Evolutionary conservation across 1,284 basidiomycete species (phyloP).

Genomic region (Rhodotorula glutinis): DNA sequence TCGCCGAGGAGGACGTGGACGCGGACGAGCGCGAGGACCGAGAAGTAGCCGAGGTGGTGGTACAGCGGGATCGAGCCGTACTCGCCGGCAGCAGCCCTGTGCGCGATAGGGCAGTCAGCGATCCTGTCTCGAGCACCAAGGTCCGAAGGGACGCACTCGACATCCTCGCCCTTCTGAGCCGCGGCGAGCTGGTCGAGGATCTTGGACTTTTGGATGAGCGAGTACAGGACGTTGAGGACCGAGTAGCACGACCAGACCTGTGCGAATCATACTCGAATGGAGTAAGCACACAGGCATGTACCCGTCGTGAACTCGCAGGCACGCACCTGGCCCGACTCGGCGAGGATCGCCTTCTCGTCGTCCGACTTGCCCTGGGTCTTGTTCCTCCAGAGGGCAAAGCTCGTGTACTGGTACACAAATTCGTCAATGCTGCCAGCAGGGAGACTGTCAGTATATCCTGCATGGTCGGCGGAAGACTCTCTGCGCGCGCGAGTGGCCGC

Average conservation of each 20-base stretch:
- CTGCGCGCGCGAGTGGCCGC: too few species aligned
- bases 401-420: conserved; percentile 98
- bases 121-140: conserved; percentile 29
- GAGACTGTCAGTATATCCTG: not conserved
- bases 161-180: conserved; percentile 76
- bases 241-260: conserved; percentile 96
- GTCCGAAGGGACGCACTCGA: conserved; percentile 58
- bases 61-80: conserved; percentile 87
- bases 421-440: conserved; percentile 66
- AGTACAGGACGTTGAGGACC: conserved; percentile 96
- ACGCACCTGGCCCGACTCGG: conserved; percentile 46
- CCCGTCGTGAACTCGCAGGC: conserved; percentile 1
- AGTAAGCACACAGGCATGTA: not conserved
- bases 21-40: conserved; percentile 87
- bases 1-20: conserved; percentile 95
- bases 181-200: conserved; percentile 91
- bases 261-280: not conserved
- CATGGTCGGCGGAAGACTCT: not conserved
- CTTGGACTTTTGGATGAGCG: conserved; percentile 92
- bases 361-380: conserved; percentile 81
- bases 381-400: conserved; percentile 87
- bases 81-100: conserved; percentile 73
- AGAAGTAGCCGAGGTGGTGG: conserved; percentile 96
- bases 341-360: conserved; percentile 78
- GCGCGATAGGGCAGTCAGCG: not conserved